These are phyloP conservation scores for Fusarium transvaalense DNA, from an alignment of 2,329 filamentous ascomycete genomes.

Conservation along the genomic window DNA sequence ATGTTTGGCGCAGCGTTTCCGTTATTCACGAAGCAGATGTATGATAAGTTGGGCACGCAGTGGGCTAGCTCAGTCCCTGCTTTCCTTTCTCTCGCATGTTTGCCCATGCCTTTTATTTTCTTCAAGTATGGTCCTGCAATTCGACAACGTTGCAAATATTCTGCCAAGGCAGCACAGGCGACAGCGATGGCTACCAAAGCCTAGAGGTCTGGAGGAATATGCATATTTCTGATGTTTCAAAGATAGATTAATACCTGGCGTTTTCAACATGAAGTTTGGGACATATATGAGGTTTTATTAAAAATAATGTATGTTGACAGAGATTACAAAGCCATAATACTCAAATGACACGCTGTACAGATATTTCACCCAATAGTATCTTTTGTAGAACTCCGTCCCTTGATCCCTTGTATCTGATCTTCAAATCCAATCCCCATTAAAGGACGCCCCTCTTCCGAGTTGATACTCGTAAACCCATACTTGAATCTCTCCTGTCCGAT, in stretches of 20 bases:
- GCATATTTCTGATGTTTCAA: accelerated
- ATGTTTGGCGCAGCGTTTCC: conserved; percentile 46
- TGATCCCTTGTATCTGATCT: neutral
- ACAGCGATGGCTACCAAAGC: conserved; percentile 18
- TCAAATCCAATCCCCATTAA: neutral
- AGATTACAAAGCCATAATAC: neutral
- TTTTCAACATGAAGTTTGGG: neutral
- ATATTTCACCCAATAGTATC: too few species aligned
- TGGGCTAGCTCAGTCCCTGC: conserved; percentile 44
- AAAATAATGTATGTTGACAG: neutral
- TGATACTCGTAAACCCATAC: neutral
- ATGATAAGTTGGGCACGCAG: conserved; percentile 43
- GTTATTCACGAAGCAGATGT: conserved; percentile 46
- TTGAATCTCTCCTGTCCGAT: neutral
- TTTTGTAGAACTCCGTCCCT: neutral
- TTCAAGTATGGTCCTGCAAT: conserved; percentile 41
- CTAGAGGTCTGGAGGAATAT: accelerated
- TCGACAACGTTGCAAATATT: conserved; percentile 42
- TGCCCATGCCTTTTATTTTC: conserved; percentile 43
- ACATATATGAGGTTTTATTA: neutral
- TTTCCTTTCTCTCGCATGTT: conserved; percentile 41
- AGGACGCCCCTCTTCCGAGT: neutral
- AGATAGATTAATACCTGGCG: neutral
- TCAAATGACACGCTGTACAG: neutral
- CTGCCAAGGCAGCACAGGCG: conserved; percentile 37